These are phyloP conservation scores for Candida xiaguanensis DNA, from an alignment of 805 yeast species.

Conservation along the genomic window DNA sequence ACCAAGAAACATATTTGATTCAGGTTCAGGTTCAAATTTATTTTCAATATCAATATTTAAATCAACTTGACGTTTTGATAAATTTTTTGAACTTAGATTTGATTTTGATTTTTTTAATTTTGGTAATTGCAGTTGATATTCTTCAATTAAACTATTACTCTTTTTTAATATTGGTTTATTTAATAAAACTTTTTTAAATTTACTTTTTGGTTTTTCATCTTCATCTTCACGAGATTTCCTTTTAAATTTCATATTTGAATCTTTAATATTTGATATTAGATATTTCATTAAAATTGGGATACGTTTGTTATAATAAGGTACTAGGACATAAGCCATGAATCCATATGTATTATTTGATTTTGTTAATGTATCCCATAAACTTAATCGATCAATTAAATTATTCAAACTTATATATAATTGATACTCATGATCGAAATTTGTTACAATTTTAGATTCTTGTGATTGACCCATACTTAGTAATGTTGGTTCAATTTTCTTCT, in stretches of 20 bases:
- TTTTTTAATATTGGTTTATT: slow-evolving; percentile 10
- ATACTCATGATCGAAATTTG: slow-evolving; percentile 15
- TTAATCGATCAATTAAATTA: slow-evolving; percentile 48
- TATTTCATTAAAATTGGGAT: slow-evolving; percentile 46
- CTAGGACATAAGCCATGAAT: slow-evolving; percentile 48
- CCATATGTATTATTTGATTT: slow-evolving; percentile 34
- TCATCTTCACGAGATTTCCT: slow-evolving; percentile 1
- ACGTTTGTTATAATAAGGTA: slow-evolving; percentile 50
- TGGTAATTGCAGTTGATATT: slow-evolving; percentile 28
- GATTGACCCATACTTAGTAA: slow-evolving; percentile 38
- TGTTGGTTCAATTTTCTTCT: slow-evolving; percentile 34
- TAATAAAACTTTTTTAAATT: slow-evolving; percentile 7
- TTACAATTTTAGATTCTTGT: not conserved
- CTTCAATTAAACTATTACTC: slow-evolving; percentile 16
- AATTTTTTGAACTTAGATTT: slow-evolving; percentile 33
- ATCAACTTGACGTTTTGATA: slow-evolving; percentile 40
- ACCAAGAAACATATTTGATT: slow-evolving; percentile 26
- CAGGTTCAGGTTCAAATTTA: not conserved
- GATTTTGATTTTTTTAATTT: slow-evolving; percentile 39
- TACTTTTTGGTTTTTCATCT: not conserved
- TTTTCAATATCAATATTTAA: slow-evolving; percentile 17
- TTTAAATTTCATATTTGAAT: slow-evolving; percentile 35
- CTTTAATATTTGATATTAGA: slow-evolving; percentile 46
- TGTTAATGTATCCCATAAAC: slow-evolving; percentile 49
- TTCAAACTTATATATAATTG: slow-evolving; percentile 29